phyloP scores from a whole-genome alignment of 306 rosid species.

The Neltuma alba region DNA sequence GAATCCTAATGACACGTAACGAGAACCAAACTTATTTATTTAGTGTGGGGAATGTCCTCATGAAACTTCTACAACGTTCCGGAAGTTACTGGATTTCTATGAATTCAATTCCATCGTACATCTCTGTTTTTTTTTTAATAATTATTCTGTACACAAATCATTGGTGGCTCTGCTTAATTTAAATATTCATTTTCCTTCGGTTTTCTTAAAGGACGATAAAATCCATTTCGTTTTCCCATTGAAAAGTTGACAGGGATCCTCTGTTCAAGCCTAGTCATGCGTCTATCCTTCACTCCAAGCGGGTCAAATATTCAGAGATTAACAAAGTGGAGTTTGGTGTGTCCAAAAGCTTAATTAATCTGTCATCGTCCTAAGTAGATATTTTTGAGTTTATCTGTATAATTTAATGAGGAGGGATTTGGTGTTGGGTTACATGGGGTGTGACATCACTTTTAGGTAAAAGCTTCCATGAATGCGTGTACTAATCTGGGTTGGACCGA shows the following conservation, averaged over 20 bases:
- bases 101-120: not conserved
- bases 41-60: not conserved
- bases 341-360: not conserved
- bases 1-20: not conserved
- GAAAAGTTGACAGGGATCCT: not conserved
- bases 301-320: not conserved
- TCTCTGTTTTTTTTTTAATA: not conserved
- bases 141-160: conserved; percentile 9
- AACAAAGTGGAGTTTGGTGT: not conserved
- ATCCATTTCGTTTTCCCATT: not conserved
- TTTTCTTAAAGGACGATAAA: not conserved
- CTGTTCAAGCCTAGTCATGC: not conserved
- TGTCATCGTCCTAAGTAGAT: not conserved
- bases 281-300: not conserved
- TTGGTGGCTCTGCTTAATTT: conserved; percentile 7
- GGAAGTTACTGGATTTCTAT: conserved; percentile 22
- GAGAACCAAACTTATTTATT: not conserved
- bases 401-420: not conserved
- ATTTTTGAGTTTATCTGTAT: not conserved
- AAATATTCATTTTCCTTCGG: not conserved
- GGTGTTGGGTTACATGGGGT: not conserved
- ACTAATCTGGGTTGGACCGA: not conserved
- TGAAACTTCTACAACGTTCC: conserved; percentile 33
- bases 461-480: not conserved
- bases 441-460: not conserved